phyloP scores from a whole-genome alignment of 2,329 filamentous ascomycete species.

The Curvularia spicifera region DNA sequence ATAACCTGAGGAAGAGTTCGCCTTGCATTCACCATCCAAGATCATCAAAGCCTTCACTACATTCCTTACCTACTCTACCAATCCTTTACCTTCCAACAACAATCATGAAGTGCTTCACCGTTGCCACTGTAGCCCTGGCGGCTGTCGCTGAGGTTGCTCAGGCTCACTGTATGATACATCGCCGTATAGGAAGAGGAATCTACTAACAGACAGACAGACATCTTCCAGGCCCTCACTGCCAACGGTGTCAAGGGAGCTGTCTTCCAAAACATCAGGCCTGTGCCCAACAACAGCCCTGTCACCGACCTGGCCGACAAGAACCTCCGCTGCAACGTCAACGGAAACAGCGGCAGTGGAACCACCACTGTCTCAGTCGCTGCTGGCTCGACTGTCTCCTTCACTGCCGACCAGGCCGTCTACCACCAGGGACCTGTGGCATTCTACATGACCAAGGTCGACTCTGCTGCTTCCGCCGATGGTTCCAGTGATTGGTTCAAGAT shows the following conservation, averaged over 20 bases:
- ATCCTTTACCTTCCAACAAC: slow-evolving; percentile 6
- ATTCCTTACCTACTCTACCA: slow-evolving; percentile 12
- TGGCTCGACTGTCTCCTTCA: slow-evolving; percentile 45
- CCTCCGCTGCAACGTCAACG: slow-evolving; percentile 49
- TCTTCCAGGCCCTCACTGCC: slow-evolving; percentile 48
- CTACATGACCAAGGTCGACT: slow-evolving; percentile 48
- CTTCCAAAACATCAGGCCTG: slow-evolving; percentile 48
- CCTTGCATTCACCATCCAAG: slow-evolving; percentile 16
- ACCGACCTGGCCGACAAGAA: slow-evolving; percentile 39
- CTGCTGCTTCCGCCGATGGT: slow-evolving; percentile 44
- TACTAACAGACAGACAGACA: slow-evolving; percentile 36
- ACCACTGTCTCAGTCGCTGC: slow-evolving; percentile 46
- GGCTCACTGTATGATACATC: slow-evolving; percentile 42
- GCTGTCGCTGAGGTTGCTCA: slow-evolving; percentile 46
- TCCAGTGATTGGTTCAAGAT: slow-evolving; percentile 51
- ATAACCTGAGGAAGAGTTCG: slow-evolving; percentile 26
- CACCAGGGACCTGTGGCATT: slow-evolving; percentile 49
- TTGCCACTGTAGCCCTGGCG: slow-evolving; percentile 41
- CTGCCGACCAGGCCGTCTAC: slow-evolving; percentile 47
- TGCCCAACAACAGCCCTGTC: slow-evolving; percentile 50
- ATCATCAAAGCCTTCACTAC: slow-evolving; percentile 9
- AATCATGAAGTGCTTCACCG: slow-evolving; percentile 46
- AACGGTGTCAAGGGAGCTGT: slow-evolving; percentile 44
- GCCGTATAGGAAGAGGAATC: not conserved
- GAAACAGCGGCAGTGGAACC: slow-evolving; percentile 35